Conservation (phyloP, 768 basidiomycete species). For the Nidularia sp. region DNA sequence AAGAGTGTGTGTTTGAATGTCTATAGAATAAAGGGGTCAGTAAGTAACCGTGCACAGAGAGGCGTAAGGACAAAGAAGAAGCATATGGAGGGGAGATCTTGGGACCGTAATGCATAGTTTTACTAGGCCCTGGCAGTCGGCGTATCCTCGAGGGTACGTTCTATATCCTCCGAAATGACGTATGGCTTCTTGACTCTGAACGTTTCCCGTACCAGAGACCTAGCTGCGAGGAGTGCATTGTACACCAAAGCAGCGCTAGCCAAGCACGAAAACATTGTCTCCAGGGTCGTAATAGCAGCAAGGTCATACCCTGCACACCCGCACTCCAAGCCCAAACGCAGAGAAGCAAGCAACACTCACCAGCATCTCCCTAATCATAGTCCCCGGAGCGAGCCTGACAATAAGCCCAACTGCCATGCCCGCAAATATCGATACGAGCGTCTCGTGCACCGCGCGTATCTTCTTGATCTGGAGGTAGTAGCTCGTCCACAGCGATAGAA, state of each 20-base stretch:
- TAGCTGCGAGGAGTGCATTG: too few species aligned
- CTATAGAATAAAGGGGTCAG: slow-evolving; percentile 29
- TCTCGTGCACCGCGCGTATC: slow-evolving; percentile 95
- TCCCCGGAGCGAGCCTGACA: slow-evolving; percentile 86
- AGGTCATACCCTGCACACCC: not conserved
- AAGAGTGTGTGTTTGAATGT: slow-evolving; percentile 96
- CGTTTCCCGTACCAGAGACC: too few species aligned
- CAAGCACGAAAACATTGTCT: too few species aligned
- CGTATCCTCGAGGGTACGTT: too few species aligned
- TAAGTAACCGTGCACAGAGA: too few species aligned
- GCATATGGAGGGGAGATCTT: too few species aligned
- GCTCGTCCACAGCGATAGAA: slow-evolving; percentile 91
- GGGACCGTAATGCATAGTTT: too few species aligned
- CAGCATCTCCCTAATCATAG: slow-evolving; percentile 96
- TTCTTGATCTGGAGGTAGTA: slow-evolving; percentile 98
- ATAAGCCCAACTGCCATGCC: slow-evolving; percentile 95
- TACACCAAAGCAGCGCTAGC: too few species aligned
- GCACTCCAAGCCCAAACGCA: not conserved
- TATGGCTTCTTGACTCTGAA: too few species aligned
- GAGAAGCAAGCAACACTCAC: slow-evolving; percentile 44
- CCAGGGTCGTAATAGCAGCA: not conserved
- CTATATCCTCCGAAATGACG: too few species aligned
- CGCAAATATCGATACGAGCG: slow-evolving; percentile 90
- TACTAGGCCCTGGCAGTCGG: too few species aligned
- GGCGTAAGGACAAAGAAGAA: too few species aligned